Percentiles rank a stretch among this genome's conserved stretches.
These are phyloP conservation scores for cucumber (Cucumis sativus) DNA, from an alignment of 306 rosid genomes.

Conservation along the genomic window Cucumber_9930_V3 NC_026659.2:23205001-23205500, in stretches of 20 bases:
- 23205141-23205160: neutral
- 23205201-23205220: neutral
- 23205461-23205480: no score
- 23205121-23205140: slow-evolving; percentile 25
- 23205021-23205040: slow-evolving; percentile 18
- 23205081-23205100: slow-evolving; percentile 20
- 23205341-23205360: no score
- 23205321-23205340: no score
- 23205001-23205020: slow-evolving; percentile 22
- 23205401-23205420: no score
- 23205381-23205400: no score
- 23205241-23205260: neutral
- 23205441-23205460: no score
- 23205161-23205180: neutral
- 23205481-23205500: no score
- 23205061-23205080: neutral
- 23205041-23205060: neutral
- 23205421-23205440: no score
- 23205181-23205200: neutral
- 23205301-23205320: no score
- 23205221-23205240: neutral
- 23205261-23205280: neutral
- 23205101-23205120: slow-evolving; percentile 40
- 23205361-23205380: no score
- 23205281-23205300: no score